A percentile compares a stretch with the other conserved stretches of the same genome.
Conservation (phyloP, 805 yeast genomes). For the Myxozyma vanderwaltii region DNA sequence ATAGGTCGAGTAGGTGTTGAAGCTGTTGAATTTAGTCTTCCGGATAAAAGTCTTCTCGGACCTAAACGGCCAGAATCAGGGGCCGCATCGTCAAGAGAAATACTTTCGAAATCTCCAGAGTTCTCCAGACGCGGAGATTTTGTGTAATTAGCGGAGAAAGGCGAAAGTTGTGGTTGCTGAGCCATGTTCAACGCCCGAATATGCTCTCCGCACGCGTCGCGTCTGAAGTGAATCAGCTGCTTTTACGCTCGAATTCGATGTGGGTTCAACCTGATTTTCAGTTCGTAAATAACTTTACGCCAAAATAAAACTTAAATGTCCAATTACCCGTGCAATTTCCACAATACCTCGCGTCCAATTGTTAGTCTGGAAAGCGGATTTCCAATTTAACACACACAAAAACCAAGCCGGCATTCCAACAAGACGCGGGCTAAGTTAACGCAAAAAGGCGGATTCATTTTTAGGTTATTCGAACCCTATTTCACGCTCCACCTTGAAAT, state of each 20-base stretch:
- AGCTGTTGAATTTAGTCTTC: background rate
- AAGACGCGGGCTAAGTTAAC: too few species aligned
- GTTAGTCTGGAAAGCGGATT: too few species aligned
- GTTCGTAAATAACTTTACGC: too few species aligned
- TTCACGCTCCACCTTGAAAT: too few species aligned
- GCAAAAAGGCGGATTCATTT: too few species aligned
- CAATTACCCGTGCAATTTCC: too few species aligned
- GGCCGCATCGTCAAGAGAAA: constrained; percentile 20
- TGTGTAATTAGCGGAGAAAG: background rate
- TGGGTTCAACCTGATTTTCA: background rate
- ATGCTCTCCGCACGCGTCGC: background rate
- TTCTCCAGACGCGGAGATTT: background rate
- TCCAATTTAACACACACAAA: too few species aligned
- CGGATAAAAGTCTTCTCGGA: background rate
- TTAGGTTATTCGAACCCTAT: too few species aligned
- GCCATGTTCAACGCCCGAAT: constrained; percentile 5
- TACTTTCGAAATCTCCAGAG: constrained; percentile 21
- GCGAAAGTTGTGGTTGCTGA: background rate
- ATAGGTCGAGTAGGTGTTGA: background rate
- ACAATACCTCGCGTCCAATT: too few species aligned
- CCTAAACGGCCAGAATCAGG: background rate
- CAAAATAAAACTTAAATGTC: too few species aligned
- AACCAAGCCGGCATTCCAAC: too few species aligned
- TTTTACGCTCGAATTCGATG: background rate
- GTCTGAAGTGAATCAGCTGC: background rate